These are phyloP conservation scores for Pulveroboletus sp. DNA, from an alignment of 768 basidiomycete species.

Conservation along the genomic window DNA sequence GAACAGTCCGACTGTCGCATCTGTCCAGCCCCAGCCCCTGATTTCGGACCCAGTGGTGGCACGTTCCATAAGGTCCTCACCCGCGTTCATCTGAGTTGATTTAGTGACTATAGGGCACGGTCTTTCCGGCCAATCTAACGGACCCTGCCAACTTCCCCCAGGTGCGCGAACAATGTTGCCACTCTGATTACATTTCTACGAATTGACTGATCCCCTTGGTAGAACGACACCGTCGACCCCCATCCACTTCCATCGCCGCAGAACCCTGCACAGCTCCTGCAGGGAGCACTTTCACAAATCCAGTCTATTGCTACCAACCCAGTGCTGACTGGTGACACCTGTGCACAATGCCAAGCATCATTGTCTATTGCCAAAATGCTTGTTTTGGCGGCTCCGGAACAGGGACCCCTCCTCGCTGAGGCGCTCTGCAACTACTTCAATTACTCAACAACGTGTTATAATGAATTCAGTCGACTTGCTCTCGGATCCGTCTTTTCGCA, in stretches of 20 bases:
- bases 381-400: constrained; percentile 37
- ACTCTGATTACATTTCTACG: background rate
- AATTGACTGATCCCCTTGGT: background rate
- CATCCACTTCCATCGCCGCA: constrained; percentile 39
- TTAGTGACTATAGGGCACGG: constrained; percentile 38
- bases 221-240: constrained; percentile 44
- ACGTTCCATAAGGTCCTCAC: constrained; percentile 10
- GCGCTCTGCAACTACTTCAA: constrained; percentile 41
- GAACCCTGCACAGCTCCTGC: constrained; percentile 32
- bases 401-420: constrained; percentile 39
- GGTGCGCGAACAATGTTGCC: constrained; percentile 15
- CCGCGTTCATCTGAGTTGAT: background rate
- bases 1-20: constrained; percentile 65
- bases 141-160: constrained; percentile 56
- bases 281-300: constrained; percentile 37
- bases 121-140: constrained; percentile 57
- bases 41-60: constrained; percentile 66
- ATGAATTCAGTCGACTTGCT: constrained; percentile 31
- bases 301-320: constrained; percentile 36
- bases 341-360: constrained; percentile 37
- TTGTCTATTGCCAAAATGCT: constrained; percentile 41
- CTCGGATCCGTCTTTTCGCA: constrained; percentile 44
- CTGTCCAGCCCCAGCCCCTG: constrained; percentile 65
- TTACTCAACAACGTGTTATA: constrained; percentile 33
- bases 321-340: constrained; percentile 33